A percentile compares a stretch with the other conserved stretches of the same genome.
Evolutionary conservation across 805 yeast species (phyloP).

Genomic region (Candida pseudofarinosa): DNA sequence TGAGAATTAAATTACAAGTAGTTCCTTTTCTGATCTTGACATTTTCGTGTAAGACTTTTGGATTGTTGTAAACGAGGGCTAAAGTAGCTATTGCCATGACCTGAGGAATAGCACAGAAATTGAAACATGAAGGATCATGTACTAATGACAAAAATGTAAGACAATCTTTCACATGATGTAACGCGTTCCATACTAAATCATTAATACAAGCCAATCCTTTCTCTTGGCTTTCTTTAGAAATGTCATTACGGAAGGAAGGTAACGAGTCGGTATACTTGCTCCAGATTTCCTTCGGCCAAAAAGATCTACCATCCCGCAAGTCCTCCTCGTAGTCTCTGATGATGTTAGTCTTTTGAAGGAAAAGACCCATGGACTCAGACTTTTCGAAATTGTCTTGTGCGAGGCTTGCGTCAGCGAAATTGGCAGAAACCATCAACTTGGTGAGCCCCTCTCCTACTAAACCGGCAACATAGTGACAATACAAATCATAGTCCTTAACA

Average conservation of each 20-base stretch:
- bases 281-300: slow-evolving; percentile 97
- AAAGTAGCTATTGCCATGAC: slow-evolving; percentile 98
- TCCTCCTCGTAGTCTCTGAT: slow-evolving; percentile 95
- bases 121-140: slow-evolving; percentile 77
- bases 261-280: slow-evolving; percentile 65
- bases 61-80: slow-evolving; percentile 79
- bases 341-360: slow-evolving; percentile 92
- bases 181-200: slow-evolving; percentile 74
- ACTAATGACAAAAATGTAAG: slow-evolving; percentile 71
- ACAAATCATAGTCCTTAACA: slow-evolving; percentile 75
- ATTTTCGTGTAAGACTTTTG: slow-evolving; percentile 59
- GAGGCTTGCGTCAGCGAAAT: slow-evolving; percentile 53
- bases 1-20: slow-evolving; percentile 70
- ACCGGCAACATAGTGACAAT: slow-evolving; percentile 97
- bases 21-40: slow-evolving; percentile 91
- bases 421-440: slow-evolving; percentile 70
- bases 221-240: slow-evolving; percentile 39
- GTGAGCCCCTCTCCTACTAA: slow-evolving; percentile 96
- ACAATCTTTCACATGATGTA: slow-evolving; percentile 73
- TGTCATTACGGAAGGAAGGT: slow-evolving; percentile 47
- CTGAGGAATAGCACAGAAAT: slow-evolving; percentile 96
- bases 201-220: slow-evolving; percentile 73
- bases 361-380: slow-evolving; percentile 87
- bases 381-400: slow-evolving; percentile 51
- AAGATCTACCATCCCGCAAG: slow-evolving; percentile 83